phyloP scores from a whole-genome alignment of 768 basidiomycete species.

The Rhodotorula paludigena region DNA sequence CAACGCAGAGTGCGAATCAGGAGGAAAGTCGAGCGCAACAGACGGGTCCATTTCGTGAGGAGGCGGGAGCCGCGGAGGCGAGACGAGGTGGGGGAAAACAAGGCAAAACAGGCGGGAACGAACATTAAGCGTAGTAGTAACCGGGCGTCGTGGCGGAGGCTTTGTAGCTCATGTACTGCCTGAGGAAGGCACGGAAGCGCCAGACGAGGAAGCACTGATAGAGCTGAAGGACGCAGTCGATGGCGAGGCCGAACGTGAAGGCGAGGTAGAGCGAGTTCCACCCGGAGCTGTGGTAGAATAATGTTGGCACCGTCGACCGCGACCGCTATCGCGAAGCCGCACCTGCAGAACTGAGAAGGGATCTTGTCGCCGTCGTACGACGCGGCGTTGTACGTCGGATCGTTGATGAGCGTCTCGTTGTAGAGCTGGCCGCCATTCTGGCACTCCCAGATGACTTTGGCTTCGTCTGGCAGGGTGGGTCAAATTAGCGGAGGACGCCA shows the following conservation, averaged over 20 bases:
- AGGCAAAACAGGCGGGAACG: no score
- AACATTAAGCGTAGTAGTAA: neutral
- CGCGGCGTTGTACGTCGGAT: neutral
- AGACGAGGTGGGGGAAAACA: no score
- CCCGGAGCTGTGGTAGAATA: conserved; percentile 3
- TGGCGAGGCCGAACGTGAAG: conserved; percentile 20
- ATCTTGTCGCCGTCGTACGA: neutral
- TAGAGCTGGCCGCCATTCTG: conserved; percentile 23
- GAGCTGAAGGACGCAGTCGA: conserved; percentile 26
- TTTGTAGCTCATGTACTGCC: conserved; percentile 13
- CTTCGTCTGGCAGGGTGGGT: conserved; percentile 7
- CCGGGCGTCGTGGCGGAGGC: neutral
- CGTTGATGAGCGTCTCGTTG: conserved; percentile 18
- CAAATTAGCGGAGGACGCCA: no score
- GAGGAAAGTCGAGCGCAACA: no score
- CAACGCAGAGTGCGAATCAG: no score
- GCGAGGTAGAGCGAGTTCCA: conserved; percentile 34
- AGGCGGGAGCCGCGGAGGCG: no score
- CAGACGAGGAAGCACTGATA: conserved; percentile 27
- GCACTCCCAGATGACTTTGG: conserved; percentile 35
- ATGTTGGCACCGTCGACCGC: neutral
- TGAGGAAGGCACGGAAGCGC: conserved; percentile 26
- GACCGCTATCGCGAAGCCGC: neutral
- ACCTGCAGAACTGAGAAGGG: conserved; percentile 25
- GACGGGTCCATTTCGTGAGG: no score